These are phyloP conservation scores for Solanum peruvianum DNA, from an alignment of 257 asterid genomes.

Conservation along the genomic window DNA sequence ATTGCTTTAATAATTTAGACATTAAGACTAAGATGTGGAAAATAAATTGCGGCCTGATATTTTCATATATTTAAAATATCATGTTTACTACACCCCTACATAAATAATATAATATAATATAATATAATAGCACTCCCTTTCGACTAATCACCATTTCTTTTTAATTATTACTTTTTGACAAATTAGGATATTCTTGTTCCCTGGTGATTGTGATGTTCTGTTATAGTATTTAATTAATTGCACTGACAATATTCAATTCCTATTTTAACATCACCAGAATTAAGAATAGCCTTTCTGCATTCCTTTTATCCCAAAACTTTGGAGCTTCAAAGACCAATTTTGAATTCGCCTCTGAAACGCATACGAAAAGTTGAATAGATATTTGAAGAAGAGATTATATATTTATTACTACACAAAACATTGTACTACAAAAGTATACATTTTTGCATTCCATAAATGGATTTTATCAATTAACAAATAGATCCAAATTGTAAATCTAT, in stretches of 20 bases:
- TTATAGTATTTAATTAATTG: background rate
- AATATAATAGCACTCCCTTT: background rate
- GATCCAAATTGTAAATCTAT: background rate
- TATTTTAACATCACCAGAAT: background rate
- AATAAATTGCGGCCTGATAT: background rate
- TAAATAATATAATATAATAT: background rate
- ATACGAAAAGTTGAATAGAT: background rate
- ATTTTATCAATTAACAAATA: background rate
- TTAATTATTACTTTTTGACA: background rate
- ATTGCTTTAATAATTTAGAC: background rate
- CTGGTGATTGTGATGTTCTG: background rate
- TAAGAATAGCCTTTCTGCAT: background rate
- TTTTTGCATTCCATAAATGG: background rate
- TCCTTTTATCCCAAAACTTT: background rate
- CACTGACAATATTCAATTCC: background rate
- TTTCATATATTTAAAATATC: background rate
- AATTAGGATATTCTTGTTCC: background rate
- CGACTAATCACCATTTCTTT: background rate
- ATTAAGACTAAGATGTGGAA: background rate
- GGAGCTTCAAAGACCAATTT: background rate
- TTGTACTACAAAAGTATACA: background rate
- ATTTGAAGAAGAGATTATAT: background rate
- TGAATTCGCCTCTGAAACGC: no score
- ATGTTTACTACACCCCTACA: constrained; percentile 15
- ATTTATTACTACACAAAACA: background rate